Conservation (phyloP, 2,329 filamentous ascomycete species). For the Colletotrichum sp. region DNA sequence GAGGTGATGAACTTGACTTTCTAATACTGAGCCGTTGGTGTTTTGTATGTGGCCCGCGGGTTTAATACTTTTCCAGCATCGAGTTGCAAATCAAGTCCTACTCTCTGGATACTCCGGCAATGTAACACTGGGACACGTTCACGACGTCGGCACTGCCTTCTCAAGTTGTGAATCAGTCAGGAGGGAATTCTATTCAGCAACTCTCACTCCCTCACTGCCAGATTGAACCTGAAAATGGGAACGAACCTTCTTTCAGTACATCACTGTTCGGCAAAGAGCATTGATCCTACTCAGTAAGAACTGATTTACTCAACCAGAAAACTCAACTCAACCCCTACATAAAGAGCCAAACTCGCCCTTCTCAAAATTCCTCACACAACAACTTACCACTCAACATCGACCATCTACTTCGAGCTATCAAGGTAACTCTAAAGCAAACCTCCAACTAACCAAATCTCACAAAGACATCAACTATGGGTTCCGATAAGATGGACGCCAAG, state of each 20-base stretch:
- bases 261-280: not conserved
- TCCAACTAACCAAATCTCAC: not conserved
- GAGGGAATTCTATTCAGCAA: not conserved
- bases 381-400: accelerated
- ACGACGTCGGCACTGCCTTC: not conserved
- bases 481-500: not conserved
- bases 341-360: not conserved
- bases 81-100: no score
- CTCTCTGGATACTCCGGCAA: no score
- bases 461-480: not conserved
- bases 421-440: accelerated
- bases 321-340: not conserved
- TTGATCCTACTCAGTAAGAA: accelerated
- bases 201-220: accelerated
- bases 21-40: no score
- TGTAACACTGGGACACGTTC: accelerated
- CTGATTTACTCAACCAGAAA: not conserved
- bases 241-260: not conserved
- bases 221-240: accelerated
- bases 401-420: not conserved
- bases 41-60: no score
- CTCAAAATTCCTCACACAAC: no score
- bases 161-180: not conserved
- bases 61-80: no score
- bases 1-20: no score